phyloP scores from a whole-genome alignment of 2,329 filamentous ascomycete species.

The Coniella lustricola region DNA sequence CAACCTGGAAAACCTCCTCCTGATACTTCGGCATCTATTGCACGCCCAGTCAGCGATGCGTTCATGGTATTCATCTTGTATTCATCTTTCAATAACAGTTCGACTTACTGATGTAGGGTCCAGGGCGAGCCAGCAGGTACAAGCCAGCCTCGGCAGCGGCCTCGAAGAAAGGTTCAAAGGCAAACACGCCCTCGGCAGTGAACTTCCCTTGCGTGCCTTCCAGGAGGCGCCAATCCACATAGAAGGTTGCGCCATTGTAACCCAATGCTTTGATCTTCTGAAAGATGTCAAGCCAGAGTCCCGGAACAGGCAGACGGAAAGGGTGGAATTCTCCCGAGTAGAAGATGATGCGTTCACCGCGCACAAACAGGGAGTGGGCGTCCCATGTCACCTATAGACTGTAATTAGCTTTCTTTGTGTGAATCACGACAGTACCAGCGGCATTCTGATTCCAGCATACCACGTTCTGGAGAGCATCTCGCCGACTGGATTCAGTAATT shows the following conservation, averaged over 20 bases:
- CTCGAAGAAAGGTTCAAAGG: slow-evolving; percentile 67
- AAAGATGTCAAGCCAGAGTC: slow-evolving; percentile 58
- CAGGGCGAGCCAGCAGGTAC: slow-evolving; percentile 66
- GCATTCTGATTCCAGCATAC: not conserved
- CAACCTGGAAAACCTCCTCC: slow-evolving; percentile 79
- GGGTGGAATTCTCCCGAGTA: slow-evolving; percentile 71
- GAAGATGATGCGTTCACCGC: slow-evolving; percentile 62
- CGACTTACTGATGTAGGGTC: slow-evolving; percentile 58
- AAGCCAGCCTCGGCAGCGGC: slow-evolving; percentile 67
- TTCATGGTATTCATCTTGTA: no score
- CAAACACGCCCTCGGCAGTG: slow-evolving; percentile 63
- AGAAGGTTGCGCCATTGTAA: slow-evolving; percentile 74
- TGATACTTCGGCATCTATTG: slow-evolving; percentile 56
- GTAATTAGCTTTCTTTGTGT: not conserved
- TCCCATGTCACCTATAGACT: slow-evolving; percentile 56
- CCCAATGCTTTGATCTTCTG: slow-evolving; percentile 78
- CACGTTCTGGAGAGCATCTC: slow-evolving; percentile 9
- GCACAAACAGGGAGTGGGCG: slow-evolving; percentile 61
- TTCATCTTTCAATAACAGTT: no score
- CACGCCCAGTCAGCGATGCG: no score
- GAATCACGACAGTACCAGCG: no score
- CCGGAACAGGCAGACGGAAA: slow-evolving; percentile 41
- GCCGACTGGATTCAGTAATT: slow-evolving; percentile 1
- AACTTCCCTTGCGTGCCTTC: slow-evolving; percentile 69
- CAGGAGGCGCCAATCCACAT: slow-evolving; percentile 69